Evolutionary conservation across 208 protist species (phyloP).

Genomic region (Trypanosoma caninum): DNA sequence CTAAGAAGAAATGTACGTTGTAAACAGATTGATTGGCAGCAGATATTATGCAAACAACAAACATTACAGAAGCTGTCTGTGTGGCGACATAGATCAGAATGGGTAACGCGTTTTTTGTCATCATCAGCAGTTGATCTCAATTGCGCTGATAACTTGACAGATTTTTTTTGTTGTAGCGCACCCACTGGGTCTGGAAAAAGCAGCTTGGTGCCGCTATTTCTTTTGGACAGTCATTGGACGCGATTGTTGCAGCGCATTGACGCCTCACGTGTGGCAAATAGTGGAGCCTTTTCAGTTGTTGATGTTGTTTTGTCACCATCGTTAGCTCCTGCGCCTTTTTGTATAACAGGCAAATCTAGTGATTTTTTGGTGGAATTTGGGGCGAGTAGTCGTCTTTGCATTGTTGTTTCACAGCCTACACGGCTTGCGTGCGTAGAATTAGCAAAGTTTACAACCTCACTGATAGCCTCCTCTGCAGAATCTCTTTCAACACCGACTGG

Average conservation of each 20-base stretch:
- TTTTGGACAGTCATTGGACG: constrained; percentile 68
- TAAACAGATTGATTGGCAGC: constrained; percentile 14
- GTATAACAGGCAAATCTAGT: constrained; percentile 20
- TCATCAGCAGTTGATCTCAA: constrained; percentile 7
- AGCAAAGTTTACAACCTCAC: constrained; percentile 35
- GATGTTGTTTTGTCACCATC: constrained; percentile 20
- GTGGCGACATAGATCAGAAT: constrained; percentile 10
- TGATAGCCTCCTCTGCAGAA: constrained; percentile 17
- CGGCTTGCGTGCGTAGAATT: constrained; percentile 69
- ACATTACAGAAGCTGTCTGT: constrained; percentile 1
- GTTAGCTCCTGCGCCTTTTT: constrained; percentile 24
- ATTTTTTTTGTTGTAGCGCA: constrained; percentile 50
- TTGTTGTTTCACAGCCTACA: constrained; percentile 83
- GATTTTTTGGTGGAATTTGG: constrained; percentile 42
- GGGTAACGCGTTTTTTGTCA: constrained; percentile 6
- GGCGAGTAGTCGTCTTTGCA: constrained; percentile 45
- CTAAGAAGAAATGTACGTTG: constrained; percentile 9
- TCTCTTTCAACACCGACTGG: background rate
- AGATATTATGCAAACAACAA: background rate
- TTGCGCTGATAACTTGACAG: background rate
- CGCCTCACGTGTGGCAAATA: background rate
- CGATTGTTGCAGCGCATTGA: constrained; percentile 27
- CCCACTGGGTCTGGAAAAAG: constrained; percentile 74
- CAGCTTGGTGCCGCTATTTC: constrained; percentile 58
- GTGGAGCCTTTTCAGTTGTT: background rate